Evolutionary conservation across 2,329 filamentous ascomycete genomes (phyloP).

Genomic region (Septoria petroselini): DNA sequence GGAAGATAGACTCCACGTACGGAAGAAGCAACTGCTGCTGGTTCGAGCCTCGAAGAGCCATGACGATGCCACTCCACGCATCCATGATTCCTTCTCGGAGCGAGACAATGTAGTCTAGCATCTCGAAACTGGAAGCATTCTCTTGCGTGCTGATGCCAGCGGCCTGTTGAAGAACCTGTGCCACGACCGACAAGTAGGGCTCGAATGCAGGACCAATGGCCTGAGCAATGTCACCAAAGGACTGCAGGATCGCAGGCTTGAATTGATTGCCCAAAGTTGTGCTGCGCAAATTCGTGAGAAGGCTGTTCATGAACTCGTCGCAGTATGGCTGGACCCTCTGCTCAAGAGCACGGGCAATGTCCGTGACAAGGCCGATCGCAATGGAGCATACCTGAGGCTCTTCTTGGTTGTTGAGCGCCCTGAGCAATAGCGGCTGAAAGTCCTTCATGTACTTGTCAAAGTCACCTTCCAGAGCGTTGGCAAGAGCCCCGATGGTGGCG

Average conservation of each 20-base stretch:
- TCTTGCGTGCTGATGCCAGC: constrained; percentile 71
- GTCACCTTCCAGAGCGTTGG: constrained; percentile 85
- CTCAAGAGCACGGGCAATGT: constrained; percentile 88
- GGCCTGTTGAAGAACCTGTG: constrained; percentile 89
- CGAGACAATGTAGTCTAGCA: constrained; percentile 94
- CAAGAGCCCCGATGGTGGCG: constrained; percentile 84
- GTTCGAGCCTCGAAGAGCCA: constrained; percentile 80
- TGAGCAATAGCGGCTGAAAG: constrained; percentile 89
- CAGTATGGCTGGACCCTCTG: constrained; percentile 91
- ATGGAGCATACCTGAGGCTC: constrained; percentile 92
- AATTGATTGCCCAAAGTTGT: constrained; percentile 88
- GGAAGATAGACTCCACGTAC: constrained; percentile 82
- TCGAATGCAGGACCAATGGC: constrained; percentile 91
- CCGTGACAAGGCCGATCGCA: constrained; percentile 95
- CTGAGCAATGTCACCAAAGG: constrained; percentile 95
- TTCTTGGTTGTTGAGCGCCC: constrained; percentile 90
- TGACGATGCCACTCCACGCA: constrained; percentile 95
- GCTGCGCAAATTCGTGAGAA: constrained; percentile 87
- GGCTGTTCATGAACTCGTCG: constrained; percentile 96
- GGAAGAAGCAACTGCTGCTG: constrained; percentile 72
- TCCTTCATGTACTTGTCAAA: constrained; percentile 98
- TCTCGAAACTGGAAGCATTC: constrained; percentile 67
- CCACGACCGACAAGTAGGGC: constrained; percentile 87
- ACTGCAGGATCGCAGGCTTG: constrained; percentile 96
- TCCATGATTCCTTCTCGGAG: constrained; percentile 98